Base-by-base conservation (phyloP, 1,284 basidiomycete genomes). In the Heterobasidion occidentale region DNA sequence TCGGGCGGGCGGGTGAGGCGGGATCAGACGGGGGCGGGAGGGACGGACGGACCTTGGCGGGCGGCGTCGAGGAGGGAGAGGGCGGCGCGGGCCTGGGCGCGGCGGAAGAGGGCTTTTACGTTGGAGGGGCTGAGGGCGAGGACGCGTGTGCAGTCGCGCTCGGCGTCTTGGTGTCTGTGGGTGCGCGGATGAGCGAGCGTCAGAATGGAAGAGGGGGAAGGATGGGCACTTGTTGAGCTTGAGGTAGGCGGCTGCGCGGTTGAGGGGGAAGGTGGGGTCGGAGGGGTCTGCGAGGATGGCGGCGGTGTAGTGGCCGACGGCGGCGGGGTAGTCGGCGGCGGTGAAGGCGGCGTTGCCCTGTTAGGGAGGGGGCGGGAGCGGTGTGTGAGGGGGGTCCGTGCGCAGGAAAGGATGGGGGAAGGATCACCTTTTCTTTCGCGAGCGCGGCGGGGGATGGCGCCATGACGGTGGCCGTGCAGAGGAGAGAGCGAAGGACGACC, bases 241-340 rank as follows among this genome's bases (percentile, higher is more conserved):
- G 60, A 93, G 76, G 72, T 92, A 91, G 27, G 90, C 88, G 35
- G 88, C 87, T 9, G 88, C 87, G 46, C 90, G 81, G 66, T 93
- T 93, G 52, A 92, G 74, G 38, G 84, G 81, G 62, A 83, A 86
- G 0, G 87, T 90, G 33, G 77, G 71, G 61, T 90, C 86, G 0
- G 68, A 73, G 9, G 74, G 67, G 67, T 92, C 83, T 1, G 82
- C 79, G 34, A 88, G 66, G 55, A 88, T 82, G 3, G 90, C 91
- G 2, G 80, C 71, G 44, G 84, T 84, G 69, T 92, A 93, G 67
- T 89, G 83, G 0, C 87, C 80, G 49, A 85, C 67, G 0, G 83
- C 81, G 19, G 71, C 70, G 14, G 76, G 71, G 63, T 71, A 83
- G 61, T 84, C 74, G 6, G 71, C 78, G 2, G 69, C 65, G 62